Evolutionary conservation across 495 filamentous ascomycete species (phyloP), one percentile per base, ranked within the genome.

Genomic region (Penicillium argentinense): DNA sequence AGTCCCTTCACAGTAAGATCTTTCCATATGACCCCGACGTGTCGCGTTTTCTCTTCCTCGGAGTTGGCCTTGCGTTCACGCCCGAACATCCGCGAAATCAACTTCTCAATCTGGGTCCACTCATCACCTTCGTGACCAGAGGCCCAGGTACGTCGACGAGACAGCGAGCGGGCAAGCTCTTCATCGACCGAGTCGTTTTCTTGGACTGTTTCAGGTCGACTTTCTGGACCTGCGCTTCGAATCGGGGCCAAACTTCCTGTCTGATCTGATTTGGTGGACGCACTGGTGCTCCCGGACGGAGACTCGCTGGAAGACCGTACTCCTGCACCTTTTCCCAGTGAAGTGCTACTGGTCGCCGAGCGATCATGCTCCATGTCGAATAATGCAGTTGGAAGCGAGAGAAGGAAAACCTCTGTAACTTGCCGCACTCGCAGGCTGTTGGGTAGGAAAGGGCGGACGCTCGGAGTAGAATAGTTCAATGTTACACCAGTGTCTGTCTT

Each of bases 51-150:
- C 60, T 87, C 84, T 56, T 87, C 86, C 44, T 86, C 77, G 0
- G 82, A 85, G 6, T 78, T 63, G 13, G 72, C 76, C 48, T 84
- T 79, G 23, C 85, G 68, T 30, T 78, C 73, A 32, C 66, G 67
- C 22, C 75, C 85, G 56, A 83, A 89, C 76, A 85, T 86, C 1
- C 78, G 74, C 14, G 82, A 84, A 51, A 87, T 77, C 11, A 86
- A 48, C 22, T 57, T 66, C 48, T 81, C 68, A 26, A 87, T 79
- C 57, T 85, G 81, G 12, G 67, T 75, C 55, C 72, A 73, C 39
- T 82, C 78, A 33, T 81, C 78, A 14, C 75, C 70, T 19, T 64
- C 51, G 7, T 64, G 43, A 8, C 50, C 62, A 2, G 72, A 72
- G 0, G 63, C 63, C 17, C 56, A 42, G 19, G 67, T 81, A 22